phyloP scores from a whole-genome alignment of 2,329 filamentous ascomycete genomes.

The Botrytis pseudocinerea region DNA sequence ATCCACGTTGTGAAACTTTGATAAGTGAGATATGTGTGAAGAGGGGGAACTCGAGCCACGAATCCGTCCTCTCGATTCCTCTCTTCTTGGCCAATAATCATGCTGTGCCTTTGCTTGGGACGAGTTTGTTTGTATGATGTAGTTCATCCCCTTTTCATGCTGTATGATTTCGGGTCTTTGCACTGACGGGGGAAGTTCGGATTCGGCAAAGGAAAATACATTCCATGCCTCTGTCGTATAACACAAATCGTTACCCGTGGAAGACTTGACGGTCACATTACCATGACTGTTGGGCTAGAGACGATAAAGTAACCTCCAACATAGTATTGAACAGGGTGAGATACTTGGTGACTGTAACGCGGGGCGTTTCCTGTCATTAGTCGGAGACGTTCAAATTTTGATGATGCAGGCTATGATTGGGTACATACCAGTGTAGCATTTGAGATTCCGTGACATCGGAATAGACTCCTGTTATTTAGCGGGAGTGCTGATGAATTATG shows the following conservation, averaged over 20 bases:
- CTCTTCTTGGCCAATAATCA: conserved; percentile 12
- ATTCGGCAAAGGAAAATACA: conserved; percentile 19
- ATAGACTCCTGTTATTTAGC: background rate
- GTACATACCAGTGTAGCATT: background rate
- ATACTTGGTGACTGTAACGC: background rate
- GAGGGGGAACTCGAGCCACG: background rate
- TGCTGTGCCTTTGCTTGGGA: conserved; percentile 11
- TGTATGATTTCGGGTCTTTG: conserved; percentile 20
- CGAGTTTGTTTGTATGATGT: conserved; percentile 14
- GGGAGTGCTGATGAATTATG: conserved; percentile 4
- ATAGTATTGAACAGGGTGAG: conserved; percentile 6
- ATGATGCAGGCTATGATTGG: conserved; percentile 1
- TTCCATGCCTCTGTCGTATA: conserved; percentile 14
- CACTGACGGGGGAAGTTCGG: conserved; percentile 3
- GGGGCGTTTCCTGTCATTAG: conserved; percentile 9
- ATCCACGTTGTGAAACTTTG: conserved; percentile 2
- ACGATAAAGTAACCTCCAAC: conserved; percentile 1
- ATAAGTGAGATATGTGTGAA: background rate
- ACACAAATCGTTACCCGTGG: conserved; percentile 8
- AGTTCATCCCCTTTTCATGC: conserved; percentile 17
- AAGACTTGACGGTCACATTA: conserved; percentile 19
- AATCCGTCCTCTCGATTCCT: conserved; percentile 6
- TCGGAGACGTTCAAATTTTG: background rate
- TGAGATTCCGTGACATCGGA: conserved; percentile 9
- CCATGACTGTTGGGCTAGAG: background rate